phyloP scores from a whole-genome alignment of 1,284 basidiomycete species.

The Pyrrhoderma lamaoense region DNA sequence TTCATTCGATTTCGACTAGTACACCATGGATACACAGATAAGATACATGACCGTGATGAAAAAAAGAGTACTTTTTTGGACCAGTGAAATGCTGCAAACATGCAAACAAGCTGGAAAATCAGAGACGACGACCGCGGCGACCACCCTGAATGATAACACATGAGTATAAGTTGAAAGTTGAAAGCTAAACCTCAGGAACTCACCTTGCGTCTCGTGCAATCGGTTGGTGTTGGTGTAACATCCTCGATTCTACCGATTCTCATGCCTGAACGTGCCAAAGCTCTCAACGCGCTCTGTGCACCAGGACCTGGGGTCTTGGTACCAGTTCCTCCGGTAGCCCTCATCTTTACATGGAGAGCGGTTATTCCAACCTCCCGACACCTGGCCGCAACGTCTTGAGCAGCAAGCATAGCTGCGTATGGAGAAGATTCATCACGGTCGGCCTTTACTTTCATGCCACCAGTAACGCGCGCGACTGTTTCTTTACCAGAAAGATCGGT shows the following conservation, averaged over 20 bases:
- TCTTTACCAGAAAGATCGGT: conserved; percentile 99
- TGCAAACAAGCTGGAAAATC: conserved; percentile 24
- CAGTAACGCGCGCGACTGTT: conserved; percentile 97
- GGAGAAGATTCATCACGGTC: conserved; percentile 99
- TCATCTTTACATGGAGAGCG: conserved; percentile 95
- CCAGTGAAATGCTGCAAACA: conserved; percentile 5
- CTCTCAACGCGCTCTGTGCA: conserved; percentile 96
- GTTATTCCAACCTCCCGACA: conserved; percentile 99
- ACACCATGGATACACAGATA: conserved; percentile 30
- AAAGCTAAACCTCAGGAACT: conserved; percentile 23
- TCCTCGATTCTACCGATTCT: conserved; percentile 96
- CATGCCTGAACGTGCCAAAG: conserved; percentile 98
- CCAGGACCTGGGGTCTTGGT: conserved; percentile 99
- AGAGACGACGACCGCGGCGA: conserved; percentile 99
- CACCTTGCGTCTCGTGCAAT: conserved; percentile 95
- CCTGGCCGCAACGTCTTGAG: conserved; percentile 92
- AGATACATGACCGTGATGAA: background rate
- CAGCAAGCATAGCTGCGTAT: conserved; percentile 99
- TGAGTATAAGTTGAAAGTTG: background rate
- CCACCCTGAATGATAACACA: conserved; percentile 62
- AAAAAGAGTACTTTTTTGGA: conserved; percentile 21
- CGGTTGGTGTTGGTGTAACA: conserved; percentile 95
- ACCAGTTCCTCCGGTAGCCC: conserved; percentile 96
- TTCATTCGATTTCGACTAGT: background rate
- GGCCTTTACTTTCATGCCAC: conserved; percentile 99